Base-by-base conservation (phyloP, 352 stramenopile species). In the Globisporangium ultimum region DNA sequence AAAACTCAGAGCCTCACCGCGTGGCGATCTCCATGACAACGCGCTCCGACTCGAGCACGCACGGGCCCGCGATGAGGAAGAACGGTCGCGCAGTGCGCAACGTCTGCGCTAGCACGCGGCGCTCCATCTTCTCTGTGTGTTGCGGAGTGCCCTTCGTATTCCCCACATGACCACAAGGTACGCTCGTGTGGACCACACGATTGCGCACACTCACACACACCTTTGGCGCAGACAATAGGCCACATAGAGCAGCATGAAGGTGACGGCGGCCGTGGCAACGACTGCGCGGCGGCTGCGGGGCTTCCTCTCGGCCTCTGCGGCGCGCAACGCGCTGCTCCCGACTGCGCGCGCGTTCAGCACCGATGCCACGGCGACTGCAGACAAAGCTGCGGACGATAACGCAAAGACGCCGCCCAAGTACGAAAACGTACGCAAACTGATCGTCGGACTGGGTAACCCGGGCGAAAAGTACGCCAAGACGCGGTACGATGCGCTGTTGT, bases 381-480 rank as follows among this genome's bases (percentile, higher is more conserved):
- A 43, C 7, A 24, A 12, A 17, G 47, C 28, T 28, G 50, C 11
- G 20, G 50, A 15, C 1, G 21, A 11, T 34, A 48, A 40, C 22
- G 20, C 21, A 21, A 17, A 32, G 38, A 17, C 34, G 18, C 43
- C 59, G 14, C 36, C 42, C 45, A 84, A 80, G 70, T 89, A 85
- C 62, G 72, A 89, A 24, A 65, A 88, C 51, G 76, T 90, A 47
- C 84, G 84, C 55, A 93, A 93, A 58, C 69, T 95, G 32, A 63
- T 95, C 41, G 87, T 95, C 3, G 87, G 87, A n/a, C 60, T 95
- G 48, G 87, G 87, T 36, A 95, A 95, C 56, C 84, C 87, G 8
- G 83, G 84, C 54, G 74, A 92, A 55, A 92, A 95, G 60, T 95
- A 79, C 60, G 68, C 64, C n/a, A 76, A 78, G 57, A 95, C 87